Percentiles rank a stretch among this genome's conserved stretches.
Evolutionary conservation across 2,329 filamentous ascomycete genomes (phyloP).

Genomic region (Tolypocladium nubicola): DNA sequence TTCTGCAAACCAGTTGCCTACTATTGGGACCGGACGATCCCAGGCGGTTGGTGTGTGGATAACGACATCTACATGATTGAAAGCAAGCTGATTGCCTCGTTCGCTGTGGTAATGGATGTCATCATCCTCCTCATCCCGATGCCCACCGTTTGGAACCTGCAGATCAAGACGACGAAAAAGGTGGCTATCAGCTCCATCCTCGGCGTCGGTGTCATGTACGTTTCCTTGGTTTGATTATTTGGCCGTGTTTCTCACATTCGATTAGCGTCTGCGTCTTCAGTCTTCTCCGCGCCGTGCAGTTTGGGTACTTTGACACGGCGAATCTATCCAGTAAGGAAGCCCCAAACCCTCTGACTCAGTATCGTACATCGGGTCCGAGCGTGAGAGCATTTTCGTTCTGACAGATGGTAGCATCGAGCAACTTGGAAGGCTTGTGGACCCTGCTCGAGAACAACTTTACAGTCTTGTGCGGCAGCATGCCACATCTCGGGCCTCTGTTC

Average conservation of each 20-base stretch:
- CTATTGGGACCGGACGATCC: slow-evolving; percentile 6
- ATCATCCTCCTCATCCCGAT: not conserved
- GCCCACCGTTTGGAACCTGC: not conserved
- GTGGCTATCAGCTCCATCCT: not conserved
- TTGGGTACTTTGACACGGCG: slow-evolving; percentile 4
- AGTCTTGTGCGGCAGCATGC: not conserved
- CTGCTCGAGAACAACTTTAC: not conserved
- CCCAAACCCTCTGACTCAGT: not conserved
- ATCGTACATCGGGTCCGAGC: not conserved
- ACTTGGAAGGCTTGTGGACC: not conserved
- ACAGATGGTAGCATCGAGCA: not conserved
- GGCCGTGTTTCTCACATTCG: not conserved
- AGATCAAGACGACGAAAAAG: not conserved
- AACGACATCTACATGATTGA: not conserved
- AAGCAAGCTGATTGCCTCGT: not conserved
- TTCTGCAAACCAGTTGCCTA: slow-evolving; percentile 5
- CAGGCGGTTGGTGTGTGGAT: slow-evolving; percentile 2
- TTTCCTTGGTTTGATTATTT: not conserved
- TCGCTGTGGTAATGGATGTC: not conserved
- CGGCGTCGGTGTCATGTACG: not conserved
- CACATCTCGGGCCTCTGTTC: not conserved
- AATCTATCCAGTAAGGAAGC: slow-evolving; percentile 2
- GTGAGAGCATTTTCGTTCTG: not conserved
- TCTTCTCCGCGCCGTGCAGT: slow-evolving; percentile 2
- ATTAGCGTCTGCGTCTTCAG: slow-evolving; percentile 3